phyloP scores from a whole-genome alignment of 139 green algal genomes.

The Tetraselmis chui region DNA sequence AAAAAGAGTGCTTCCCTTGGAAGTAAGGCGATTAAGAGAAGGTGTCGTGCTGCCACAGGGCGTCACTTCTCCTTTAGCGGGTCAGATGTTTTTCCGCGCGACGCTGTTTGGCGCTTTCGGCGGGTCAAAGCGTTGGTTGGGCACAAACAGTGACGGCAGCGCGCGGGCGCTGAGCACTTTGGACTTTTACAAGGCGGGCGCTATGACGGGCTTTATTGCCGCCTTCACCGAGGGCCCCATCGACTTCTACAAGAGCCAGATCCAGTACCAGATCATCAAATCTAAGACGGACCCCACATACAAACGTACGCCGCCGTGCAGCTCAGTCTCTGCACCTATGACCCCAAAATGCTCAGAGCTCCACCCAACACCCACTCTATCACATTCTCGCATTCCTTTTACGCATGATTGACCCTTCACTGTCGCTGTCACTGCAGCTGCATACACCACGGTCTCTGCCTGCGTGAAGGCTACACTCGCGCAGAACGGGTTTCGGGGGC shows the following conservation, averaged over 20 bases:
- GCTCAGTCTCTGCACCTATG: too few species aligned
- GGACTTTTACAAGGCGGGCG: conserved; percentile 75
- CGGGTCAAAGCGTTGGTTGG: conserved; percentile 69
- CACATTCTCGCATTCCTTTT: too few species aligned
- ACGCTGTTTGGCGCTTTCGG: conserved; percentile 84
- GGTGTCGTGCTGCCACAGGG: too few species aligned
- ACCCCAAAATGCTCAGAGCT: too few species aligned
- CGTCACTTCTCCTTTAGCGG: conserved; percentile 79
- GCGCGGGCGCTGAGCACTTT: conserved; percentile 31
- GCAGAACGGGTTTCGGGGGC: conserved; percentile 67
- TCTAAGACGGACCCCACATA: conserved; percentile 72
- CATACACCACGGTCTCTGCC: conserved; percentile 69
- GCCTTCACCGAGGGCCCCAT: conserved; percentile 87
- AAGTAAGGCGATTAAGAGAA: too few species aligned
- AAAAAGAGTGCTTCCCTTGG: too few species aligned
- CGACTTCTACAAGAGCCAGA: conserved; percentile 95
- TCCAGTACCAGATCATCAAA: conserved; percentile 87
- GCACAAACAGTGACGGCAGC: conserved; percentile 68
- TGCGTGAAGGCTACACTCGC: conserved; percentile 61
- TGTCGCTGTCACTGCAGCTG: conserved; percentile 38
- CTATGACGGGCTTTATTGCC: conserved; percentile 74
- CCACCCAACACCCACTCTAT: too few species aligned
- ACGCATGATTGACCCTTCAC: too few species aligned
- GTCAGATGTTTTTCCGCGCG: conserved; percentile 88
- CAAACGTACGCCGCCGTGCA: conserved; percentile 48